phyloP scores from a whole-genome alignment of 345 rosid species.

The Lumnitzera littorea region DNA sequence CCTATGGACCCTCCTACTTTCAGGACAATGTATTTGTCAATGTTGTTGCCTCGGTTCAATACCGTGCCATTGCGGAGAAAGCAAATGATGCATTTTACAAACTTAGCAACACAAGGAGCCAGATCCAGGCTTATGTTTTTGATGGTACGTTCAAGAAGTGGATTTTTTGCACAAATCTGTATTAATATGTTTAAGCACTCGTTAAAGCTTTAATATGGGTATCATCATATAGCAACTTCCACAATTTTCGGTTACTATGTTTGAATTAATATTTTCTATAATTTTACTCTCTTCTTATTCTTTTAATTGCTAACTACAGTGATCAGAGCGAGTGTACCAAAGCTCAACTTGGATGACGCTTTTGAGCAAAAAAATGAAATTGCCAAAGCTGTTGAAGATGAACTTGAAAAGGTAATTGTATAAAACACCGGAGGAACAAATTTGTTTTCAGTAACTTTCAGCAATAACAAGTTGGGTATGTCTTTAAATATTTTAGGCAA shows the following conservation, averaged over 20 bases:
- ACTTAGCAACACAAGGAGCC: conserved; percentile 24
- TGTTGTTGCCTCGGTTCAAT: conserved; percentile 28
- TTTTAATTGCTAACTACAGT: background rate
- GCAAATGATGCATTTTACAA: conserved; percentile 26
- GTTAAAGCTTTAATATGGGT: background rate
- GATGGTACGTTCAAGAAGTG: conserved; percentile 9
- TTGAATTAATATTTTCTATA: background rate
- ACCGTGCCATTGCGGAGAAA: conserved; percentile 20
- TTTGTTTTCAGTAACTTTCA: no score
- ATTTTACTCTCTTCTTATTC: background rate
- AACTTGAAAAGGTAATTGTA: conserved; percentile 13
- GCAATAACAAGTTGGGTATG: no score
- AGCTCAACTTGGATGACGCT: conserved; percentile 8
- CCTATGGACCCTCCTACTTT: background rate
- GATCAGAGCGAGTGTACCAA: conserved; percentile 14
- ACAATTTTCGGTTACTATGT: background rate
- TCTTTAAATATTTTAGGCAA: conserved; percentile 6
- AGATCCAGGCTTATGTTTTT: conserved; percentile 31
- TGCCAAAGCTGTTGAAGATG: conserved; percentile 18
- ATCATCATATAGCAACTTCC: background rate
- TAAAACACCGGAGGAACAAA: background rate
- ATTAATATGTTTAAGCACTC: no score
- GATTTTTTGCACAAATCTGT: no score
- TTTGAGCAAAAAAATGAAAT: conserved; percentile 19
- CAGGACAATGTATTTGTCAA: conserved; percentile 30